Evolutionary conservation across 805 yeast genomes (phyloP).

Genomic region (Vanderwaltozyma polyspora): DNA sequence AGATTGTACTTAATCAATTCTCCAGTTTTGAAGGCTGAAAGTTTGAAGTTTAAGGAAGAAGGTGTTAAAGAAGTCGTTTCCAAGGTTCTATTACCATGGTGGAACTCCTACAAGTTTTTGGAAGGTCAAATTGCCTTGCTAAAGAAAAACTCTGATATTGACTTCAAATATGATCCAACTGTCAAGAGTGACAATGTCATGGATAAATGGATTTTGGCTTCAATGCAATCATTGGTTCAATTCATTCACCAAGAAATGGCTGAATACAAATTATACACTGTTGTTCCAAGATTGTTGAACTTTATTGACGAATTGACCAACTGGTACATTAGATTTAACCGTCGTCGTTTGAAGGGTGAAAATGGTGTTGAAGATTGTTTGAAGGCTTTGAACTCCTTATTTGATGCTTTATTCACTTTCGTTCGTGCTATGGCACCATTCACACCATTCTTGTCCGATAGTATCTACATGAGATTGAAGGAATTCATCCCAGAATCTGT

Average conservation of each 20-base stretch:
- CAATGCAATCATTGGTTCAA: constrained; percentile 82
- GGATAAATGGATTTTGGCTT: constrained; percentile 96
- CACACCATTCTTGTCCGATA: constrained; percentile 91
- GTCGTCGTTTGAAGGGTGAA: constrained; percentile 95
- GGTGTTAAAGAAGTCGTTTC: constrained; percentile 98
- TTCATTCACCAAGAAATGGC: constrained; percentile 85
- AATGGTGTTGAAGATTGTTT: constrained; percentile 75
- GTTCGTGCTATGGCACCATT: constrained; percentile 98
- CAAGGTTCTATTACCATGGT: constrained; percentile 95
- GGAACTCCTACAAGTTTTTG: constrained; percentile 93
- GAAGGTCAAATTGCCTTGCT: constrained; percentile 85
- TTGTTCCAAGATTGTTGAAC: constrained; percentile 80
- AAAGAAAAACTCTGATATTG: constrained; percentile 60
- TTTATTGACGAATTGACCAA: constrained; percentile 92
- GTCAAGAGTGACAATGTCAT: constrained; percentile 72
- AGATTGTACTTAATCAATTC: constrained; percentile 94
- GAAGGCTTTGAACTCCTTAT: constrained; percentile 79
- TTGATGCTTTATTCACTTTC: constrained; percentile 80
- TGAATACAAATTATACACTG: constrained; percentile 85
- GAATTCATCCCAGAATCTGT: constrained; percentile 49
- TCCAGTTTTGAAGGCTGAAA: constrained; percentile 93
- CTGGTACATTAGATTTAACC: constrained; percentile 97
- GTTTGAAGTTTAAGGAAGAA: constrained; percentile 93
- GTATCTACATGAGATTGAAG: constrained; percentile 68
- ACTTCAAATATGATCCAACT: constrained; percentile 59